These are phyloP conservation scores for Penicillium egyptiacum DNA, from an alignment of 495 filamentous ascomycete species.

Conservation along the genomic window DNA sequence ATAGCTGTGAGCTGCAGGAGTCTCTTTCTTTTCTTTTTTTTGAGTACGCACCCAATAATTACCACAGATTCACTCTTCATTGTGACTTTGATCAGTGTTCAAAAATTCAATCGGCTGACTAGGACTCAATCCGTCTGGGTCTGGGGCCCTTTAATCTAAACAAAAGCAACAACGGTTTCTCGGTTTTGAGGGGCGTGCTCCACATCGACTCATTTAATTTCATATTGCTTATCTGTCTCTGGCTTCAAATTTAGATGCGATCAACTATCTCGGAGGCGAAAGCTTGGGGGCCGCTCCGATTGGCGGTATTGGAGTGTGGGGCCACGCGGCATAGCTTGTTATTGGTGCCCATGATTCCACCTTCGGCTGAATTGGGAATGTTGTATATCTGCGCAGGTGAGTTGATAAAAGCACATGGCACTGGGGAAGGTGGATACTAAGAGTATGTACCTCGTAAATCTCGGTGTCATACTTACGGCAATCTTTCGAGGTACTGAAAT, in stretches of 20 bases:
- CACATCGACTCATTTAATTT: neutral
- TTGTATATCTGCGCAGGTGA: neutral
- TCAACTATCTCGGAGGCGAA: neutral
- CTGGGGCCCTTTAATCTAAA: neutral
- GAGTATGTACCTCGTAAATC: neutral
- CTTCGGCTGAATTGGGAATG: neutral
- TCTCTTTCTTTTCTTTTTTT: too few relatives aligned
- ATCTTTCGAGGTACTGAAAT: neutral
- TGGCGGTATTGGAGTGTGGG: neutral
- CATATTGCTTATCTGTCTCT: neutral
- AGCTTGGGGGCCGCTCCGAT: neutral
- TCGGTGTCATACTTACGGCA: neutral
- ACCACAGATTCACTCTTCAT: slow-evolving; percentile 23
- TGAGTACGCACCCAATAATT: slow-evolving; percentile 18
- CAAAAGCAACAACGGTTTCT: neutral
- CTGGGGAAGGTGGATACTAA: neutral
- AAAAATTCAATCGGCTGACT: neutral
- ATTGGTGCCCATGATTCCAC: neutral
- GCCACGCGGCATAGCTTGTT: neutral
- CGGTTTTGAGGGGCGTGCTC: fast-evolving
- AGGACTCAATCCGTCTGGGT: neutral
- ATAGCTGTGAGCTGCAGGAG: neutral
- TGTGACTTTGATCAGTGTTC: neutral
- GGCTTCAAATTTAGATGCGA: neutral
- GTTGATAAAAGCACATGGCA: neutral